A percentile compares a stretch with the other conserved stretches of the same genome.
Conservation (phyloP, 768 basidiomycete species). For the Trichaptum fuscoviolaceum region DNA sequence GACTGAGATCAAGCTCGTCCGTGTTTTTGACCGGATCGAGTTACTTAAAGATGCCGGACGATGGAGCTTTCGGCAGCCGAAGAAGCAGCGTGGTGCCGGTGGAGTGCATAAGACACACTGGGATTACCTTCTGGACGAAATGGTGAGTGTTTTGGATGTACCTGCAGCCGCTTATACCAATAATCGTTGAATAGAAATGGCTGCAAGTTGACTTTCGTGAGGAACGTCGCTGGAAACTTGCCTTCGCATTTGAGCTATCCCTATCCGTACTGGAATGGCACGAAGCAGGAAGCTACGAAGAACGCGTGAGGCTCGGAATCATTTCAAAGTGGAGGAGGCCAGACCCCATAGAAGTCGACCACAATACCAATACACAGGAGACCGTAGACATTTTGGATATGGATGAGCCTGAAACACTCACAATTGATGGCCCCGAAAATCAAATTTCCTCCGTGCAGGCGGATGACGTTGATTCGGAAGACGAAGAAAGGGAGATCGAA, state of each 20-base stretch:
- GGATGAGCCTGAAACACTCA: constrained; percentile 21
- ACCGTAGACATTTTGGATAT: constrained; percentile 26
- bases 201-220: constrained; percentile 94
- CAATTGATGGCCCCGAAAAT: constrained; percentile 10
- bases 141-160: constrained; percentile 48
- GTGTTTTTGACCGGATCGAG: constrained; percentile 83
- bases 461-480: constrained; percentile 56
- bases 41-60: constrained; percentile 67
- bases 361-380: constrained; percentile 31
- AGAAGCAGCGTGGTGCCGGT: constrained; percentile 81
- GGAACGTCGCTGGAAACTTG: constrained; percentile 89
- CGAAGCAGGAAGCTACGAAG: constrained; percentile 55
- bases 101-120: constrained; percentile 79
- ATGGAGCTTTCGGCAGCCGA: constrained; percentile 95
- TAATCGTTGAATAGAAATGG: constrained; percentile 68
- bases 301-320: constrained; percentile 60
- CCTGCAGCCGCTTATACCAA: background rate
- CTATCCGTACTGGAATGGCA: constrained; percentile 88
- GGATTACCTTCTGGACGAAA: constrained; percentile 96
- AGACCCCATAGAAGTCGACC: constrained; percentile 26
- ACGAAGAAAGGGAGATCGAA: constrained; percentile 55
- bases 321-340: constrained; percentile 60
- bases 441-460: constrained; percentile 23
- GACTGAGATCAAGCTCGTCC: constrained; percentile 68
- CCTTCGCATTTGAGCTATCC: constrained; percentile 77